phyloP scores from a whole-genome alignment of 129 eudicot species.

The Oenanthe sinensis region DNA sequence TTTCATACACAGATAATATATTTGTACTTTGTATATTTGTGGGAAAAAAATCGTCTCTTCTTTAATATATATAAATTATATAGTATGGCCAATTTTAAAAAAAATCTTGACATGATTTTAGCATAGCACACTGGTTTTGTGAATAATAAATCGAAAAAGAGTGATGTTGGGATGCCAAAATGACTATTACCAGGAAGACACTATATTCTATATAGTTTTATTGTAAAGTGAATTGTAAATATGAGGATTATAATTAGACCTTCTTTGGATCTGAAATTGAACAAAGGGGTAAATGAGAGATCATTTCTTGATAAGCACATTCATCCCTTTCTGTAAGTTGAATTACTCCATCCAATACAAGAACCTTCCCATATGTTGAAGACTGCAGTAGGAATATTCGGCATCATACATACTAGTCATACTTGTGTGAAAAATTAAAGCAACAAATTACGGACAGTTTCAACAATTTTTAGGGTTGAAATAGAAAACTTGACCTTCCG shows the following conservation, averaged over 20 bases:
- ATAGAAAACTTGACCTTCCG: background rate
- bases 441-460: background rate
- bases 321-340: constrained; percentile 97
- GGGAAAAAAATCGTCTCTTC: background rate
- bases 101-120: background rate
- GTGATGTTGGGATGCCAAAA: background rate
- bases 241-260: constrained; percentile 24
- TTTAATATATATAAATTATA: background rate
- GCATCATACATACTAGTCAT: background rate
- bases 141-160: background rate
- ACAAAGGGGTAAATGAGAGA: constrained; percentile 83
- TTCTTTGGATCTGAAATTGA: constrained; percentile 87
- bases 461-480: background rate
- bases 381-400: constrained; percentile 49
- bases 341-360: constrained; percentile 89
- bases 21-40: background rate
- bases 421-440: background rate
- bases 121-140: background rate
- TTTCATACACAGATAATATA: background rate
- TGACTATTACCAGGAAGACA: background rate
- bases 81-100: background rate
- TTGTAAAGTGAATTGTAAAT: background rate
- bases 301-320: constrained; percentile 98
- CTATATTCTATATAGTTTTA: background rate
- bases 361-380: constrained; percentile 84